These are phyloP conservation scores for Aspergillus bombycis DNA, from an alignment of 2,329 filamentous ascomycete genomes.

Conservation along the genomic window DNA sequence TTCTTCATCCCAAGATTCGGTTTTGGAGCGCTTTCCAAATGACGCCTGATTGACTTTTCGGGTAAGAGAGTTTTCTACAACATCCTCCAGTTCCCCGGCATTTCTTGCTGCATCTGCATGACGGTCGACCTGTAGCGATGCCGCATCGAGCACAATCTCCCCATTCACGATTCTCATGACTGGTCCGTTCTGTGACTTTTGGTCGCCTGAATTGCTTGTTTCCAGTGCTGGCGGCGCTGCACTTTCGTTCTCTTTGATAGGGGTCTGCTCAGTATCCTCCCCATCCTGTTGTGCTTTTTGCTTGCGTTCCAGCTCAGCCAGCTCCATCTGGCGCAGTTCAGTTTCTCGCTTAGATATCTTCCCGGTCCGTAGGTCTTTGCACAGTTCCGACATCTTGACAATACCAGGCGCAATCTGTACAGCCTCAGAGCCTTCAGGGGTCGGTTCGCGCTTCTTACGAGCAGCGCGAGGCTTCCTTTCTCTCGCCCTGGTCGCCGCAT, in stretches of 20 bases:
- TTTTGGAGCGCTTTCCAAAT: slow-evolving; percentile 55
- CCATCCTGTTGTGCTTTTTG: slow-evolving; percentile 42
- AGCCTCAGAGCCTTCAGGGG: slow-evolving; percentile 52
- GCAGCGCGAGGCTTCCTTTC: slow-evolving; percentile 29
- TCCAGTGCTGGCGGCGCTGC: slow-evolving; percentile 26
- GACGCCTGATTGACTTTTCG: slow-evolving; percentile 51
- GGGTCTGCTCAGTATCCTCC: slow-evolving; percentile 20
- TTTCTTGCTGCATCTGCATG: slow-evolving; percentile 55
- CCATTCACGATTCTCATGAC: slow-evolving; percentile 61
- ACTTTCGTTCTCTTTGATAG: slow-evolving; percentile 34
- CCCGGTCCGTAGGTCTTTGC: slow-evolving; percentile 56
- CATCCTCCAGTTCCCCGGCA: slow-evolving; percentile 49
- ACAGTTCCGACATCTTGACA: slow-evolving; percentile 62
- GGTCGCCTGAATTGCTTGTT: slow-evolving; percentile 24
- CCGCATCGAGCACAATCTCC: slow-evolving; percentile 57
- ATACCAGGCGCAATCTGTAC: slow-evolving; percentile 57
- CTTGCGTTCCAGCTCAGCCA: slow-evolving; percentile 54
- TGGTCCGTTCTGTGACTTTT: slow-evolving; percentile 43
- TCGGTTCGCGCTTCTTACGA: slow-evolving; percentile 43
- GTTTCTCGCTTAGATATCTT: slow-evolving; percentile 61
- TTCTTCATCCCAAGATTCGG: slow-evolving; percentile 60
- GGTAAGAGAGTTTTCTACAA: slow-evolving; percentile 51
- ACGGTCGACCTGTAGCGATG: slow-evolving; percentile 58
- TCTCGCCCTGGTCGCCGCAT: slow-evolving; percentile 27
- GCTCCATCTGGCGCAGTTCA: slow-evolving; percentile 60